A percentile compares a stretch with the other conserved stretches of the same genome.
Evolutionary conservation across 2,329 filamentous ascomycete genomes (phyloP).

Genomic region (Diplodia seriata): DNA sequence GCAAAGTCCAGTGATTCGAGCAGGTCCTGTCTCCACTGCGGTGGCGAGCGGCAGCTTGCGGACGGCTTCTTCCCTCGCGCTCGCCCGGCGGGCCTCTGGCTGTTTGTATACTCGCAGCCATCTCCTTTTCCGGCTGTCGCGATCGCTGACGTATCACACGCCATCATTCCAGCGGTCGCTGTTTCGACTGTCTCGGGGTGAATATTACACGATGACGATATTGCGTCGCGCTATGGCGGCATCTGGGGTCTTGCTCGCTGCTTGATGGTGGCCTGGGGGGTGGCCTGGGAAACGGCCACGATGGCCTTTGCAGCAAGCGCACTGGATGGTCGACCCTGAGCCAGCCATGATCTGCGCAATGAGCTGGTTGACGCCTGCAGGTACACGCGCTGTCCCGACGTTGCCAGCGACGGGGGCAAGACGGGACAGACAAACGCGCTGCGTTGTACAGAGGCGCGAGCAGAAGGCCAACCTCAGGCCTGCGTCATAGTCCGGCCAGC

Average conservation of each 20-base stretch:
- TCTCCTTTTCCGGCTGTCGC: slow-evolving; percentile 8
- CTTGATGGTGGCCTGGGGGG: not conserved
- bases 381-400: slow-evolving; percentile 22
- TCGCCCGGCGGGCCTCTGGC: slow-evolving; percentile 10
- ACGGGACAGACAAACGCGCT: not conserved
- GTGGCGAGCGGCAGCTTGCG: not conserved
- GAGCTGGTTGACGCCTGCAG: slow-evolving; percentile 20
- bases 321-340: slow-evolving; percentile 9
- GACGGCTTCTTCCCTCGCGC: not conserved
- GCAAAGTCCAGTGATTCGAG: slow-evolving; percentile 30
- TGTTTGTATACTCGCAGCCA: slow-evolving; percentile 17
- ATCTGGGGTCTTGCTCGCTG: not conserved
- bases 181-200: not conserved
- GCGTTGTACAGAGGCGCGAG: slow-evolving; percentile 18
- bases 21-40: slow-evolving; percentile 30
- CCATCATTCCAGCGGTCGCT: slow-evolving; percentile 10
- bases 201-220: slow-evolving; percentile 30
- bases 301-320: not conserved
- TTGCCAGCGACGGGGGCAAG: not conserved
- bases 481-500: slow-evolving; percentile 1
- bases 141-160: slow-evolving; percentile 22
- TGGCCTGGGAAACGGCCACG: slow-evolving; percentile 11
- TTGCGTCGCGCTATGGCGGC: slow-evolving; percentile 22
- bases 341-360: slow-evolving; percentile 26
- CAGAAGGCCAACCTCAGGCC: not conserved